Base-by-base conservation (phyloP, 257 asterid genomes). In the Osmanthus fragrans region DNA sequence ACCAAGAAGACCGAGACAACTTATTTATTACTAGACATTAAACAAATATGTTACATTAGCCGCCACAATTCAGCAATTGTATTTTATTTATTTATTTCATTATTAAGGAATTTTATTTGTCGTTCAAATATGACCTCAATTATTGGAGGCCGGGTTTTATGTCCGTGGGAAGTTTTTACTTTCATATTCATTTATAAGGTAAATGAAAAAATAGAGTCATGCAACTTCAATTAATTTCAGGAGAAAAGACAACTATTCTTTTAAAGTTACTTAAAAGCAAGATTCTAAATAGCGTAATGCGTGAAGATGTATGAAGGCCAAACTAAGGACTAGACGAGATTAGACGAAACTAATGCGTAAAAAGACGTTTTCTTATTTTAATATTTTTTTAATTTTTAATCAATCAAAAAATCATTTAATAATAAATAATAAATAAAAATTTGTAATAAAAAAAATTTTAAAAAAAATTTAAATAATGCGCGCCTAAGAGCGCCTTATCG, bases 1-100 rank as follows among this genome's bases (percentile, higher is more conserved):
- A 11, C 69, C 80, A 64, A 79, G 71, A 70, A 51, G 77, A 82
- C 16, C 34, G 0, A 51, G 73, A 64, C 75, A 75, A 70, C 45
- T 74, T 15, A 64, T 64, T 34, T 8, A 60, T 49, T 39, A 36
- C 36, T 32, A 21, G 19, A 56, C 36, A 23, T 79, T 40, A 3
- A 47, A 42, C 30, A 30, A 71, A 42, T 29, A 3, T 71, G 47
- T 71, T 39, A 63, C 69, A 67, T 51, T 63, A 5, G 69, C 33
- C 34, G 34, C n/a, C 69, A 63, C 69, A 63, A 10, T 25, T 63
- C n/a, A 25, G 12, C 34, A 23, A 63, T 10, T 27, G 3, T 23
- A 21, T 18, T 51, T 15, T 47, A 0, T 47, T 11, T 60, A 9
- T 7, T 16, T n/a, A n/a, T 19, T 7, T 6, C 27, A 54, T n/a